A percentile compares a stretch with the other conserved stretches of the same genome.
Conservation (phyloP, 2,329 filamentous ascomycete species). For the Gaeumannomyces tritici region DNA sequence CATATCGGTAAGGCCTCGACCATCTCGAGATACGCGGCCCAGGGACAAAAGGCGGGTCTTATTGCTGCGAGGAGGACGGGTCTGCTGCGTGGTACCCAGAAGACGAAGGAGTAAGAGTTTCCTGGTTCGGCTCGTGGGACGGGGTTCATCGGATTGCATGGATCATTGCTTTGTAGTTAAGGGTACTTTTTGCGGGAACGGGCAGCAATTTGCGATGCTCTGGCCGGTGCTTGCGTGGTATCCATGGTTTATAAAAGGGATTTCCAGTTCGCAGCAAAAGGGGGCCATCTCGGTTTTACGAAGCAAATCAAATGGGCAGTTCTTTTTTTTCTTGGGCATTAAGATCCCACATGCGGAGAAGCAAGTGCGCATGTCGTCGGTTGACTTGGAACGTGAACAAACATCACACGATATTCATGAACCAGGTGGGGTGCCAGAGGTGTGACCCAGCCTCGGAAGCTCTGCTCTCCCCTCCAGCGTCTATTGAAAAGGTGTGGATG, state of each 20-base stretch:
- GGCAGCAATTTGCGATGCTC: slow-evolving; percentile 34
- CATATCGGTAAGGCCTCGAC: slow-evolving; percentile 99
- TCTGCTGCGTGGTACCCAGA: slow-evolving; percentile 99
- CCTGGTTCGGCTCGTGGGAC: slow-evolving; percentile 49
- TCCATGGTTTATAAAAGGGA: slow-evolving; percentile 3
- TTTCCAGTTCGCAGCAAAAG: slow-evolving; percentile 3
- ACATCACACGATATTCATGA: no score
- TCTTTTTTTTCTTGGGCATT: background rate
- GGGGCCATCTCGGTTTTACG: background rate
- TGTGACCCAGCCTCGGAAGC: no score
- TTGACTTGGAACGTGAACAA: no score
- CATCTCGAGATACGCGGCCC: slow-evolving; percentile 94
- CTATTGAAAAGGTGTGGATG: no score
- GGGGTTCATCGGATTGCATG: slow-evolving; percentile 58
- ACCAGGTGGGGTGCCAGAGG: no score
- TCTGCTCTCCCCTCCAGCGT: no score
- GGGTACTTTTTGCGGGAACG: slow-evolving; percentile 16
- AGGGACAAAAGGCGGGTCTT: slow-evolving; percentile 99
- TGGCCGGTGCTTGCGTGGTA: slow-evolving; percentile 2
- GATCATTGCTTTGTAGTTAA: slow-evolving; percentile 34
- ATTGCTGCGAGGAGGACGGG: slow-evolving; percentile 99
- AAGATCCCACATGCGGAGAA: background rate
- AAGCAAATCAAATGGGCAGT: background rate
- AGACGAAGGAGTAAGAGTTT: slow-evolving; percentile 87
- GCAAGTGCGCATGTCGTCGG: no score